Evolutionary conservation across 2,329 filamentous ascomycete species (phyloP).

Genomic region (Ascochyta viciae-villosae): DNA sequence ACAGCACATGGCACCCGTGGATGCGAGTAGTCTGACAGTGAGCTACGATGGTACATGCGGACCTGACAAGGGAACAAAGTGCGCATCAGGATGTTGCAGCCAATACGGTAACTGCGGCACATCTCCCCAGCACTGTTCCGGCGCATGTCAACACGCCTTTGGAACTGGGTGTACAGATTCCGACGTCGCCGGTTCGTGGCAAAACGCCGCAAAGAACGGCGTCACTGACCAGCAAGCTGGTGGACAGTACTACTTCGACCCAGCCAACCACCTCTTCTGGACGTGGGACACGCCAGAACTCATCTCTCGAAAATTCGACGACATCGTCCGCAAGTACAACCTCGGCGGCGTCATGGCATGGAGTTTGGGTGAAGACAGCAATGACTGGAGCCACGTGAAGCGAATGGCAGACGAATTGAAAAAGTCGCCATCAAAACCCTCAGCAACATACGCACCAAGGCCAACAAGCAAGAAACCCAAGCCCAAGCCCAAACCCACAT

Average conservation of each 20-base stretch:
- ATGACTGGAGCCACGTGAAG: constrained; percentile 51
- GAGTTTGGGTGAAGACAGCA: constrained; percentile 73
- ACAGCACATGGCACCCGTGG: constrained; percentile 33
- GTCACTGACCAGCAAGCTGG: constrained; percentile 64
- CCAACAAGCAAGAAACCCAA: neutral
- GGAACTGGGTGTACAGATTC: constrained; percentile 53
- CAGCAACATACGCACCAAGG: neutral
- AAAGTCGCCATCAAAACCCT: constrained; percentile 1
- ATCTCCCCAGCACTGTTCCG: constrained; percentile 36
- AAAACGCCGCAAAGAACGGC: constrained; percentile 61
- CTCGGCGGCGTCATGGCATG: constrained; percentile 78
- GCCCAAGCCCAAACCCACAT: neutral
- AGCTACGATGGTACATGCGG: constrained; percentile 44
- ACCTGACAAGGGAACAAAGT: constrained; percentile 35
- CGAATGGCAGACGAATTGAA: constrained; percentile 47
- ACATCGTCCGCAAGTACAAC: constrained; percentile 62
- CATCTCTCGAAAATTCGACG: constrained; percentile 67
- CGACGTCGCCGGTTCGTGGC: constrained; percentile 65
- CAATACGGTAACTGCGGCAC: constrained; percentile 45
- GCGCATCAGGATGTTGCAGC: constrained; percentile 40
- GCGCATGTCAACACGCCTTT: constrained; percentile 43
- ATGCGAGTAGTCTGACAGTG: constrained; percentile 19
- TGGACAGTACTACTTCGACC: constrained; percentile 74
- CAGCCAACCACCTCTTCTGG: constrained; percentile 69
- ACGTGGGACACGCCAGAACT: constrained; percentile 72